Percentiles rank a stretch among this genome's conserved stretches.
phyloP scores from a whole-genome alignment of 139 green algal species.

The Micractinium sp. region DNA sequence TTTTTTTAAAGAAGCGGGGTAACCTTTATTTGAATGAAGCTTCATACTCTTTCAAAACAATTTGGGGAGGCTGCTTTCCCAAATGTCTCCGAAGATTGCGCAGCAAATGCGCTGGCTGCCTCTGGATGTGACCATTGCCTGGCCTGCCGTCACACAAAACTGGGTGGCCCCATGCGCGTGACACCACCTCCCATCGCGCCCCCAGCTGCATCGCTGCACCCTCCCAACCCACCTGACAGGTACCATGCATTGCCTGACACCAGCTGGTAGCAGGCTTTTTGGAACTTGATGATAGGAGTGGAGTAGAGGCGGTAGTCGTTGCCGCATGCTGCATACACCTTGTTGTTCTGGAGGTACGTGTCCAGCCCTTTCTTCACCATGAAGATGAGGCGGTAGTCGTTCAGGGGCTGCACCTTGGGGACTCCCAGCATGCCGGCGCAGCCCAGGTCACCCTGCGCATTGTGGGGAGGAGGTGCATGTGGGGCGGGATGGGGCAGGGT shows the following conservation, averaged over 20 bases:
- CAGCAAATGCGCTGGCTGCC: too few species aligned
- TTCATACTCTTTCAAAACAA: too few species aligned
- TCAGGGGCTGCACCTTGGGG: conserved; percentile 1
- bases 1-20: too few species aligned
- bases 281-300: conserved; percentile 21
- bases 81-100: too few species aligned
- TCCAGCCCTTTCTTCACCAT: conserved; percentile 19
- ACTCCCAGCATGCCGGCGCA: not conserved
- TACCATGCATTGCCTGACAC: not conserved
- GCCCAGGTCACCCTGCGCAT: conserved; percentile 6
- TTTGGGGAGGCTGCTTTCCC: too few species aligned
- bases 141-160: too few species aligned
- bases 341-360: not conserved
- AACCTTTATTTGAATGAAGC: too few species aligned
- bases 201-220: not conserved
- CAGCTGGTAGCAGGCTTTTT: conserved; percentile 13
- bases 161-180: too few species aligned
- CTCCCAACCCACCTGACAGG: not conserved
- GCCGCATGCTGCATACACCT: conserved; percentile 12
- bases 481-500: not conserved
- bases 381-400: conserved; percentile 28
- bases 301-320: conserved; percentile 24
- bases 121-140: too few species aligned
- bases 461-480: not conserved
- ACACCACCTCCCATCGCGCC: too few species aligned